Evolutionary conservation across 805 yeast genomes (phyloP), one percentile per base, ranked within the genome.

Genomic region (Clavispora phyllophila): DNA sequence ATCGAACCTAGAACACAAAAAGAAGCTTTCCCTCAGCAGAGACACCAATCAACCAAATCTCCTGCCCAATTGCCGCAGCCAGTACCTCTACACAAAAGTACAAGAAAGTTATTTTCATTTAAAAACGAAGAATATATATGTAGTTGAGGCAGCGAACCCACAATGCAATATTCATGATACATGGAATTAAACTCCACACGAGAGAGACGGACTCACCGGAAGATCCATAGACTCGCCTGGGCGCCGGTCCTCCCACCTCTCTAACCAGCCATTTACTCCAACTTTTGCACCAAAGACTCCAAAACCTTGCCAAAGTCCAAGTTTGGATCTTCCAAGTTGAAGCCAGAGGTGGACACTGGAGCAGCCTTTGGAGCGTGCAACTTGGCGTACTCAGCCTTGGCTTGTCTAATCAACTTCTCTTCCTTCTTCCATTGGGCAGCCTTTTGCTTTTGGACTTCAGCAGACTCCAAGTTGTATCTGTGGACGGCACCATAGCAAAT

Each of bases 281-380:
- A 67, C 53, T 78, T 75, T 55, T 78, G 82, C 52, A 84, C 75
- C 55, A 84, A 80, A 39, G 79, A 72, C 61, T 82, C 74, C 56
- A 84, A 78, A 38, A 79, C 84, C 51, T 72, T 70, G 42, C 79
- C 96, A 57, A 85, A 77, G 65, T 90, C 98, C 65, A 88, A 78
- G 71, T 89, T 84, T 53, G 95, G 93, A 68, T 89, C 96, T 58
- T 87, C 91, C 63, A 89, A 75, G 70, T 90, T 77, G 53, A 82
- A 63, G 41, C 78, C 76, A 18, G 41, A 20, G 17, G 45, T 26
- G 18, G 41, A 23, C 15, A 18, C 36, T 5, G 37, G 24, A 41
- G 75, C 72, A 36, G 67, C 54, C 45, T 73, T 73, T 53, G 72
- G 71, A 18, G 49, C 45, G 44, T 40, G 39, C 51, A 47, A 42